A percentile compares a stretch with the other conserved stretches of the same genome.
Evolutionary conservation across 176 grass and related monocot species (phyloP).

Genomic region (Eragrostis nindensis): DNA sequence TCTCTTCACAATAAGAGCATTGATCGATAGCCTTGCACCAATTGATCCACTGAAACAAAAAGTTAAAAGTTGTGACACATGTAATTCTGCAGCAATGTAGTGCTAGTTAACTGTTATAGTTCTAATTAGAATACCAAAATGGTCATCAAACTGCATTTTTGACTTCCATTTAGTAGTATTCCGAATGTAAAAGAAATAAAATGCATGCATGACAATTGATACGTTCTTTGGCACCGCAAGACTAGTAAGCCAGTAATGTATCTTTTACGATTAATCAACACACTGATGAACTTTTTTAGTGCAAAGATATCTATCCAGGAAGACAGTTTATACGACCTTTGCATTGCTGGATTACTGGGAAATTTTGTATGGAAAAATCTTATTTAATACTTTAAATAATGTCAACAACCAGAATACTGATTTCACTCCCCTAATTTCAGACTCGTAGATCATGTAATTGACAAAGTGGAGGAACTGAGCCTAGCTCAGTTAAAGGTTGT

Average conservation of each 20-base stretch:
- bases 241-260: neutral
- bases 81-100: neutral
- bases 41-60: constrained; percentile 67
- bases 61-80: neutral
- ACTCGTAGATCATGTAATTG: neutral
- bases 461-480: no score
- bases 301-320: neutral
- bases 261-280: neutral
- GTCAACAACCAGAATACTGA: neutral
- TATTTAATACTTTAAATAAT: neutral
- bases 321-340: neutral
- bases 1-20: constrained; percentile 74
- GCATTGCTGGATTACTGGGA: neutral
- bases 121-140: constrained; percentile 5
- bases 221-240: neutral
- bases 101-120: constrained; percentile 17
- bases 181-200: neutral
- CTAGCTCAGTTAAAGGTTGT: no score
- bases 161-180: neutral
- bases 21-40: constrained; percentile 71
- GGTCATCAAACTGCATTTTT: constrained; percentile 6
- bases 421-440: neutral
- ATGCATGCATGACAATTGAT: neutral
- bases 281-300: neutral
- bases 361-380: neutral